Conservation (phyloP, 2,329 filamentous ascomycete species). For the Cordyceps militaris region DNA sequence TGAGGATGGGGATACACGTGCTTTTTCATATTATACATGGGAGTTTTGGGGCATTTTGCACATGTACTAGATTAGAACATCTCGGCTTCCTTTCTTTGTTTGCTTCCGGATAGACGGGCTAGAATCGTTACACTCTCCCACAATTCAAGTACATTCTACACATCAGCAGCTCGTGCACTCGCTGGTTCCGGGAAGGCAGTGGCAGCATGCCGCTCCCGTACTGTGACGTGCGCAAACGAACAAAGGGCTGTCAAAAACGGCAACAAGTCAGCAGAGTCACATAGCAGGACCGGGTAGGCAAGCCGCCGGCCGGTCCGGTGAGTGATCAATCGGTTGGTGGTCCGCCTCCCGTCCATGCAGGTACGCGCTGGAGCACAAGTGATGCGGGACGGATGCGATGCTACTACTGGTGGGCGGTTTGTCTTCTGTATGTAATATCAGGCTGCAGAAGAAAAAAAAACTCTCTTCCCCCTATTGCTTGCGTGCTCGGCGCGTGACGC, state of each 20-base stretch:
- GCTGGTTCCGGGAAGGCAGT: too few relatives aligned
- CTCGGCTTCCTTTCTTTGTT: not conserved
- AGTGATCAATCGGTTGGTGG: not conserved
- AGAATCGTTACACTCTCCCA: not conserved
- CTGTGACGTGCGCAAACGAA: too few relatives aligned
- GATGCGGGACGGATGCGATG: not conserved
- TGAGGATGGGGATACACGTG: not conserved
- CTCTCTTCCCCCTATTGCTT: not conserved
- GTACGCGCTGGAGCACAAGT: too few relatives aligned
- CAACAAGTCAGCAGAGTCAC: too few relatives aligned
- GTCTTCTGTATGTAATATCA: not conserved
- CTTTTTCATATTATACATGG: not conserved
- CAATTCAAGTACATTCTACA: not conserved
- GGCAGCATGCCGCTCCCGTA: too few relatives aligned
- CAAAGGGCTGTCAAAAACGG: too few relatives aligned
- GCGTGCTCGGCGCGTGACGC: too few relatives aligned
- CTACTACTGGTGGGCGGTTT: not conserved
- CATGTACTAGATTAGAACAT: slow-evolving; percentile 11
- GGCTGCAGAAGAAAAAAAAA: not conserved
- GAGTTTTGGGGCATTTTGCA: not conserved
- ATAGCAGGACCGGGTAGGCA: not conserved
- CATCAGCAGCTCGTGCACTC: not conserved
- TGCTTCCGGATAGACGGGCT: not conserved
- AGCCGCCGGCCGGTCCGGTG: too few relatives aligned
- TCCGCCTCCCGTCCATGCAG: not conserved